Base-by-base conservation (phyloP, 2,329 filamentous ascomycete genomes). In the Microcyclospora pomicola region DNA sequence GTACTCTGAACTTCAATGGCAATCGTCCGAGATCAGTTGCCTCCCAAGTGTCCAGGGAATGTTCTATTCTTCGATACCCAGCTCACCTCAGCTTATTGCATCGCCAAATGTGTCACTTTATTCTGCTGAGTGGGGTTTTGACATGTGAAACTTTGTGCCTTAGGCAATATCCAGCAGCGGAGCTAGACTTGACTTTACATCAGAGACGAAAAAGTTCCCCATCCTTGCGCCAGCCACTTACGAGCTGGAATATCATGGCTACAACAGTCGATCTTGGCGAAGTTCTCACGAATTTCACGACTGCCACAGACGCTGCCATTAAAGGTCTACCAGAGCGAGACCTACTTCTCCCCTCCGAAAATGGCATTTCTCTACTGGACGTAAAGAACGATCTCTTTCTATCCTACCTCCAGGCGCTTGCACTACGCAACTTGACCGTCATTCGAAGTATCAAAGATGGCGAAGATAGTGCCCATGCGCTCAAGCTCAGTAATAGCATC, bases 341-440 rank as follows among this genome's bases (percentile, higher is more conserved):
- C n/a, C 59, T 67, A 11, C 72, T 92, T 42, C 66, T 80, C 35
- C 75, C 82, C n/a, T 80, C 82, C 1, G 71, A 79, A 46, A 77
- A 94, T 52, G 88, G 91, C 55, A 91, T 98, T 41, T 95, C 91
- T 0, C 75, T 98, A 1, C 78, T 98, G 53, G 86, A 96, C 56
- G 77, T 84, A 47, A 98, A 98, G 66, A 96, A 92, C 62, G 91
- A 98, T 58, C 72, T 98, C n/a, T 77, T 98, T 13, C 77, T 98
- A 30, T 88, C 88, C 3, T 98, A 98, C 61, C 70, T 98, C 0
- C 88, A 98, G 54, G 92, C 94, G 53, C 75, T 96, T 3, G 83
- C 91, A 33, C 61, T 96, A 14, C 76, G 83, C 41, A 75, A 77
- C 55, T 37, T 60, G 43, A 54, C 51, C 34, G 54, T 60, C 11